Percentiles rank a stretch among this genome's conserved stretches.
phyloP scores from a whole-genome alignment of 176 grass and related monocot genomes.

The Melocanna baccifera region DNA sequence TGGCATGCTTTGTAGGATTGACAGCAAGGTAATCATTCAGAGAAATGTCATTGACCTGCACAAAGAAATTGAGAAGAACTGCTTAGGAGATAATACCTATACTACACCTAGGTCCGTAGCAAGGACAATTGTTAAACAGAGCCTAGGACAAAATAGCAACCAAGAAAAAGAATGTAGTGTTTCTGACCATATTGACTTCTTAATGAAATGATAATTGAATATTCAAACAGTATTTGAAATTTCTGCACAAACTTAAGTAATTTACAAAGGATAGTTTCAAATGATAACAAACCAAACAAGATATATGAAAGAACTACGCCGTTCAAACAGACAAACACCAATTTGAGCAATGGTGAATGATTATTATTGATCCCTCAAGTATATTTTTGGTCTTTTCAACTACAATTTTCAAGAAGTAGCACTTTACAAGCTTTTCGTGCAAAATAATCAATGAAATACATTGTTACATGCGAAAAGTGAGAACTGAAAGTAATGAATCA shows the following conservation, averaged over 20 bases:
- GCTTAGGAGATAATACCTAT: background rate
- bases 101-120: background rate
- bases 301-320: background rate
- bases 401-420: background rate
- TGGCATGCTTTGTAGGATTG: slow-evolving; percentile 51
- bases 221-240: background rate
- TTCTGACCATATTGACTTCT: background rate
- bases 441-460: background rate
- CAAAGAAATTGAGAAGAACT: background rate
- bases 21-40: slow-evolving; percentile 61
- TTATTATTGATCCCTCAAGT: background rate
- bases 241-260: background rate
- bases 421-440: background rate
- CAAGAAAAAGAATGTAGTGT: background rate
- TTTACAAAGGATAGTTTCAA: background rate
- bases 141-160: background rate
- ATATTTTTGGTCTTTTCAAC: background rate
- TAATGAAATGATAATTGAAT: background rate
- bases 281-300: background rate
- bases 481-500: background rate
- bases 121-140: background rate
- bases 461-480: background rate
- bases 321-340: background rate
- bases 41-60: slow-evolving; percentile 65
- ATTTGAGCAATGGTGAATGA: background rate